Base-by-base conservation (phyloP, 2,329 filamentous ascomycete species). In the Penicillium sp. region DNA sequence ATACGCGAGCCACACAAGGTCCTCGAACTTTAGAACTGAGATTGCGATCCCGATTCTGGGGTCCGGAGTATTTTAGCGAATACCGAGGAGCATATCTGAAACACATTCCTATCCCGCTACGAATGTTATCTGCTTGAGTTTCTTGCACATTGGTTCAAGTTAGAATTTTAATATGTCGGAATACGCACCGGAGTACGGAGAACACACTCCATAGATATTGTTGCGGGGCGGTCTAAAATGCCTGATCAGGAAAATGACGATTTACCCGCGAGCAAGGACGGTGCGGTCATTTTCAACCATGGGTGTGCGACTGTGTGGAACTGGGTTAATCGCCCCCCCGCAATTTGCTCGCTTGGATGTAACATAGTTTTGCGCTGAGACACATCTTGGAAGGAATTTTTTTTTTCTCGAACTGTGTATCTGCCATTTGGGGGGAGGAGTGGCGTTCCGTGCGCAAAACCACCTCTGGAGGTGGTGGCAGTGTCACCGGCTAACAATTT, bases 11-110 rank as follows among this genome's bases (percentile, higher is more conserved):
- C 28, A 26, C 17, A 43, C 40, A 41, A 53, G 44, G 41, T 49
- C 44, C 43, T 38, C 40, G 9, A 45, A 33, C 10, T 42, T 41
- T 50, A 19, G 35, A 46, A 55, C 45, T 40, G 43, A 53, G 51
- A 37, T 55, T 44, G 36, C 25, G 12, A 33, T 30, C 48, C 35
- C 25, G 12, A 33, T 30, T 50, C 35, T 52, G 19, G 58, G 55
- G 51, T 55, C 47, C 19, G 47, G 57, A 55, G 55, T 51, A 55
- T 50, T 43, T 14, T n/a, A 19, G 44, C 43, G 40, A 51, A 49
- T 58, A 46, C 57, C 55, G 51, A 58, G 55, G 58, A 38, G 26
- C 30, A 11, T 25, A 45, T 50, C 33, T 50, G 52, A 55, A 50
- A 50, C 46, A 50, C 26, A 22, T 44, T 38, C 26, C 36, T 28